Conservation (phyloP, 805 yeast species). For the Metschnikowia cerradonensis region DNA sequence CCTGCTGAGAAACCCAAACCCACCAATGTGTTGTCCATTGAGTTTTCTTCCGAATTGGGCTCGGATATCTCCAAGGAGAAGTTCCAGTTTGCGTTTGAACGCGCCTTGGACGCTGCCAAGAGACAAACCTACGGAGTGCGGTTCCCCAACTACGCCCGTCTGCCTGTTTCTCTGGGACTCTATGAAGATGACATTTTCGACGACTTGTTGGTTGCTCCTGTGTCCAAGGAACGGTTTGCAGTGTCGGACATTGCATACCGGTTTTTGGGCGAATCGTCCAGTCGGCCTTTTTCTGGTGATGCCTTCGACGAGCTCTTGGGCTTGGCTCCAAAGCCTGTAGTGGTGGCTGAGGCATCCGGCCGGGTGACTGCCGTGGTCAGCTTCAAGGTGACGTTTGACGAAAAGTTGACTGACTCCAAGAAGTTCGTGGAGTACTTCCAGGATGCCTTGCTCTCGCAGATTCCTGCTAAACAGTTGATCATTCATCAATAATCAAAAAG, state of each 20-base stretch:
- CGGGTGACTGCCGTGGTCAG: constrained; percentile 25
- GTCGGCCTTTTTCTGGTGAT: constrained; percentile 2
- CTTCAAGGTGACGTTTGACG: constrained; percentile 32
- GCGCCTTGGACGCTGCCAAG: constrained; percentile 28
- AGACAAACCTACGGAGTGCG: constrained; percentile 28
- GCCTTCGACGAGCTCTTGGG: constrained; percentile 37
- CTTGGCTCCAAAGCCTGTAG: constrained; percentile 9
- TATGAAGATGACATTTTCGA: constrained; percentile 31
- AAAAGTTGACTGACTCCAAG: constrained; percentile 31
- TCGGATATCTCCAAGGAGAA: constrained; percentile 23
- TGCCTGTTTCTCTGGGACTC: constrained; percentile 26
- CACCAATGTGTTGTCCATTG: constrained; percentile 24
- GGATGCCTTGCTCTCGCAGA: constrained; percentile 29
- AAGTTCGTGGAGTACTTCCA: constrained; percentile 34
- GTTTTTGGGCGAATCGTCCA: constrained; percentile 15
- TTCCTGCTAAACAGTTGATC: constrained; percentile 24
- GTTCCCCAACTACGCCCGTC: constrained; percentile 35
- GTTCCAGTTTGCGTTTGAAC: constrained; percentile 30
- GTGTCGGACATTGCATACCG: constrained; percentile 28
- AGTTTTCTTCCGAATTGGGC: constrained; percentile 25
- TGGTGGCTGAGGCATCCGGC: constrained; percentile 3
- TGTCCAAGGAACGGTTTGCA: constrained; percentile 32
- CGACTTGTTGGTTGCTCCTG: constrained; percentile 35
- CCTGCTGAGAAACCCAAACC: constrained; percentile 26
- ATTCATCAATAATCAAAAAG: constrained; percentile 9